Base-by-base conservation (phyloP, 2,329 filamentous ascomycete species). In the Colletotrichum graminicola region DNA sequence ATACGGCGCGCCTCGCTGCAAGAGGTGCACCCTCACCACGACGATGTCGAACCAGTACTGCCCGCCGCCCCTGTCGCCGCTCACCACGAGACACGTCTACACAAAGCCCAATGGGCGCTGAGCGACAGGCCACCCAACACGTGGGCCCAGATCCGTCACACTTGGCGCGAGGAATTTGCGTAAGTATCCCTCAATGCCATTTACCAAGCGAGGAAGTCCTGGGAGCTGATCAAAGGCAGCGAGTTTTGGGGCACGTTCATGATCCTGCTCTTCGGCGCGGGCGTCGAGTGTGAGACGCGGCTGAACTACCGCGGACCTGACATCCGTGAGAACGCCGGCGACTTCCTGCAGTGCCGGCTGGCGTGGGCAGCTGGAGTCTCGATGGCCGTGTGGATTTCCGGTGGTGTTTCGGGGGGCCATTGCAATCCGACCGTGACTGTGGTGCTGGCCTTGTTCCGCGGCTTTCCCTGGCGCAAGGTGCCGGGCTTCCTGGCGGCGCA, bases 341-440 rank as follows among this genome's bases (percentile, higher is more conserved):
- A 64, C 45, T 72, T 68, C 52, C 41, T 72, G 39, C 69, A 72
- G 54, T 72, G 69, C 54, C 69, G 69, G 8, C 59, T 72, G 3
- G 69, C 69, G 7, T 72, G 69, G 69, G 69, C 69, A 3, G 69
- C 69, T 4, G 69, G 69, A 45, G 69, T 72, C 3, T 51, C 65
- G 1, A 59, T 72, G 65, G 69, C 69, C 36, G 69, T 52, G 23
- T 72, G 69, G 69, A 72, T 72, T 65, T 52, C 69, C 0, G 77
- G 77, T 2, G 77, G 77, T 32, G 75, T 79, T 0, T 77, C 77
- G 0, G 77, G 77, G 1, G 78, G 76, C 5, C 78, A 79, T 59
- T 78, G 78, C 74, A 79, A 82, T 51, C 81, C 81, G 14, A 77
- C 79, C 1, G 80, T 82, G 26, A 82, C 80, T 1, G 75, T 82